These are phyloP conservation scores for Calonectria hawksworthii DNA, from an alignment of 2,329 filamentous ascomycete species.

Conservation along the genomic window DNA sequence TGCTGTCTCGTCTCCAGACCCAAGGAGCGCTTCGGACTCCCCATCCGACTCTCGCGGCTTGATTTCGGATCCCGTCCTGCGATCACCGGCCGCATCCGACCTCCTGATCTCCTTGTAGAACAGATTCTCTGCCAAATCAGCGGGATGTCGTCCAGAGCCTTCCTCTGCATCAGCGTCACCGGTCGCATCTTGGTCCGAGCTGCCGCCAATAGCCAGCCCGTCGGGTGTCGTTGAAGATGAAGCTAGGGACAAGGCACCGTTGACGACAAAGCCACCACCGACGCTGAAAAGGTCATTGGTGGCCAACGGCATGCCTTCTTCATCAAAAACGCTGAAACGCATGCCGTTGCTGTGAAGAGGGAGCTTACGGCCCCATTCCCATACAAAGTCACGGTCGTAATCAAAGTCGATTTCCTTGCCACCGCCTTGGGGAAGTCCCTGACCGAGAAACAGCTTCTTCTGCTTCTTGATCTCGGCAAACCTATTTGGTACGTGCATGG, in stretches of 20 bases:
- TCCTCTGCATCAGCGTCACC: conserved; percentile 33
- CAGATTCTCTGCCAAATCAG: conserved; percentile 65
- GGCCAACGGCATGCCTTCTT: conserved; percentile 61
- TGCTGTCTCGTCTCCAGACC: conserved; percentile 1
- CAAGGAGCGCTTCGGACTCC: conserved; percentile 29
- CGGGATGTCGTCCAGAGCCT: conserved; percentile 52
- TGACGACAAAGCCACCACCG: conserved; percentile 66
- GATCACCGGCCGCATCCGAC: conserved; percentile 60
- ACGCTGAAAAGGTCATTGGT: conserved; percentile 67
- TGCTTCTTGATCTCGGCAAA: conserved; percentile 61
- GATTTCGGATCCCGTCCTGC: conserved; percentile 59
- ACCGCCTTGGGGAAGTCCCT: conserved; percentile 54
- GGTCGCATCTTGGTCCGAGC: not conserved
- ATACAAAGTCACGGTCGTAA: conserved; percentile 63
- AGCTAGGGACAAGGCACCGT: conserved; percentile 61
- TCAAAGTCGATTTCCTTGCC: conserved; percentile 64
- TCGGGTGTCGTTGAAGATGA: conserved; percentile 41
- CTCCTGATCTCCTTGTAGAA: conserved; percentile 66
- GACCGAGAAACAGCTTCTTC: conserved; percentile 60
- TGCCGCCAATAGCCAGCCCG: not conserved
- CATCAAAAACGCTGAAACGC: conserved; percentile 64
- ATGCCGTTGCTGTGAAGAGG: conserved; percentile 66
- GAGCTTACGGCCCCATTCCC: conserved; percentile 67
- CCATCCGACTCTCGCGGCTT: conserved; percentile 49
- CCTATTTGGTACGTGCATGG: conserved; percentile 60